Conservation (phyloP, 345 rosid species). For the Tarenaya hassleriana region DNA sequence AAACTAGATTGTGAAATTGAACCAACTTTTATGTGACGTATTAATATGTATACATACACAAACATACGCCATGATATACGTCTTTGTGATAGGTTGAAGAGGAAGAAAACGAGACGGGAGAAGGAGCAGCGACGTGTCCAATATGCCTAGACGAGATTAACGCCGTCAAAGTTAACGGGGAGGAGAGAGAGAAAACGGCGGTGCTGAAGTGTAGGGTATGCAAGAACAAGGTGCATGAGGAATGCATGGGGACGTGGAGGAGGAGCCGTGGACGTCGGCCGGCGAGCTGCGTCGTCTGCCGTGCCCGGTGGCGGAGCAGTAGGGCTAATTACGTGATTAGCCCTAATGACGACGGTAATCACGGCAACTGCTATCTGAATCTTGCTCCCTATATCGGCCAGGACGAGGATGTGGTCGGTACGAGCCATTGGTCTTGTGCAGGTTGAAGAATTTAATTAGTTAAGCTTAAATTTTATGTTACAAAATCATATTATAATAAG, state of each 20-base stretch:
- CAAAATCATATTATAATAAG: too few species aligned
- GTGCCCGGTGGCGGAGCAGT: constrained; percentile 64
- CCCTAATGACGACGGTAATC: constrained; percentile 14
- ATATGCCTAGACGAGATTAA: constrained; percentile 65
- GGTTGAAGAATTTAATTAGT: background rate
- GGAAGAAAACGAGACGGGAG: constrained; percentile 31
- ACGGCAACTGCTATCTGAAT: constrained; percentile 49
- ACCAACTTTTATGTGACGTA: too few species aligned
- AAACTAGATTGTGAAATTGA: too few species aligned
- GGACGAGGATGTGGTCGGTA: constrained; percentile 30
- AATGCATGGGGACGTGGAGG: constrained; percentile 75
- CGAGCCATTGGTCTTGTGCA: constrained; percentile 25
- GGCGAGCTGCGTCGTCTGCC: constrained; percentile 62
- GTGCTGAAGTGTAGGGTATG: constrained; percentile 60
- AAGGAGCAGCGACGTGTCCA: constrained; percentile 43
- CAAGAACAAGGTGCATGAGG: constrained; percentile 65
- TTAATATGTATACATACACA: too few species aligned
- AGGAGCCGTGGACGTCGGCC: constrained; percentile 63
- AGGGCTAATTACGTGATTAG: constrained; percentile 3
- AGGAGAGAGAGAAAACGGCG: constrained; percentile 27
- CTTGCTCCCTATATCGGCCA: constrained; percentile 47
- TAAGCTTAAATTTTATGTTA: too few species aligned
- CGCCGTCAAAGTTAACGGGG: background rate
- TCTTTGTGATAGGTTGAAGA: too few species aligned
- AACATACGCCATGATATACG: too few species aligned